phyloP scores from a whole-genome alignment of 2,329 filamentous ascomycete genomes.

The Diaporthe citrichinensis region DNA sequence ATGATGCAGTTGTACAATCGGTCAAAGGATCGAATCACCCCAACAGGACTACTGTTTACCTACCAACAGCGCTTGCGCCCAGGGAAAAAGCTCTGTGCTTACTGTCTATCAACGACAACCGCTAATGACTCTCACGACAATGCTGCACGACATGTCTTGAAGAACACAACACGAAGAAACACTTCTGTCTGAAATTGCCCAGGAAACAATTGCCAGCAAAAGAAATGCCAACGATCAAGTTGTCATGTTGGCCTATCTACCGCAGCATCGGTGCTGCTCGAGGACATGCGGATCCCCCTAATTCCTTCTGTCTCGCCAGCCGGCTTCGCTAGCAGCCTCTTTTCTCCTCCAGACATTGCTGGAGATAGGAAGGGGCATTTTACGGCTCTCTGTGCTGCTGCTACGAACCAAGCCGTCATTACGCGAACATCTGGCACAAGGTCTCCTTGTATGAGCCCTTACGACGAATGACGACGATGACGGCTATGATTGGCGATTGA shows the following conservation, averaged over 20 bases:
- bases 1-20: constrained; percentile 36
- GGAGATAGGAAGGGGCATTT: not conserved
- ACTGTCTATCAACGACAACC: constrained; percentile 44
- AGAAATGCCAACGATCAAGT: not conserved
- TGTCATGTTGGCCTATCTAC: not conserved
- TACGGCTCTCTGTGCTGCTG: not conserved
- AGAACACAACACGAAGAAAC: constrained; percentile 32
- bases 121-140: not conserved
- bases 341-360: not conserved
- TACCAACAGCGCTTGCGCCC: constrained; percentile 36
- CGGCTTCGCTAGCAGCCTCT: not conserved
- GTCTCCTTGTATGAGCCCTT: no score
- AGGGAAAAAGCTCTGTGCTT: constrained; percentile 43
- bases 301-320: not conserved
- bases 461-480: not conserved
- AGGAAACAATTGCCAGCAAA: constrained; percentile 11
- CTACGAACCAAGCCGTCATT: not conserved
- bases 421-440: not conserved
- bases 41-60: constrained; percentile 46
- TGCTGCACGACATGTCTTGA: constrained; percentile 5
- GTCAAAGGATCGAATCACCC: constrained; percentile 32
- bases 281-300: not conserved
- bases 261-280: not conserved
- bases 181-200: constrained; percentile 30
- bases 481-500: not conserved